A percentile compares a stretch with the other conserved stretches of the same genome.
phyloP scores from a whole-genome alignment of 78 protist species.

The Planoprotostelium fungivorum region DNA sequence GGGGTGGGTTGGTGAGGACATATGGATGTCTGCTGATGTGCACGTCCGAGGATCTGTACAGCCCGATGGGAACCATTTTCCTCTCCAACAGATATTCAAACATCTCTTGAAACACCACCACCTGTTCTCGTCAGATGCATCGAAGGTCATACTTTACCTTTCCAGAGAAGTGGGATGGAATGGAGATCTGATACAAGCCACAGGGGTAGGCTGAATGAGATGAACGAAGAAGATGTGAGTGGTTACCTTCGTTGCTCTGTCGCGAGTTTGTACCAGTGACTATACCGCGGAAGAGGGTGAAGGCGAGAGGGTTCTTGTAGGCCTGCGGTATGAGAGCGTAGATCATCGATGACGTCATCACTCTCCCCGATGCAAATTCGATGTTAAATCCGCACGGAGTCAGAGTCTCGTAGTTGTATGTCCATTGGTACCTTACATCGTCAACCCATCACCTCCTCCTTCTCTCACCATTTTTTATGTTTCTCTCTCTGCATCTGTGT shows the following conservation, averaged over 20 bases:
- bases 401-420: neutral
- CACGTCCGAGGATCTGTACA: neutral
- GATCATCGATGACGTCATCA: neutral
- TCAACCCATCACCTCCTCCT: neutral
- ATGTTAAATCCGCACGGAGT: neutral
- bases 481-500: neutral
- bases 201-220: neutral
- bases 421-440: neutral
- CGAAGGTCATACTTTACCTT: too few species aligned
- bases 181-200: neutral
- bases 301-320: neutral
- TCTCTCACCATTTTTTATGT: neutral
- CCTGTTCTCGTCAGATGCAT: too few species aligned
- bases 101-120: neutral
- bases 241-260: neutral
- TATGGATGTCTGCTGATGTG: neutral
- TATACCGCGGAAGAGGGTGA: neutral
- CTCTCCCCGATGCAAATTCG: neutral
- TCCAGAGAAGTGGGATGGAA: neutral
- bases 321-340: neutral
- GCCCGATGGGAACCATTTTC: neutral
- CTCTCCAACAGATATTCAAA: neutral
- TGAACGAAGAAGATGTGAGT: neutral
- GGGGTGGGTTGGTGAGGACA: neutral
- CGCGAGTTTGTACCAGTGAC: neutral